phyloP scores from a whole-genome alignment of 192 early-diverging fungal genomes.

The Coemansia sp. region DNA sequence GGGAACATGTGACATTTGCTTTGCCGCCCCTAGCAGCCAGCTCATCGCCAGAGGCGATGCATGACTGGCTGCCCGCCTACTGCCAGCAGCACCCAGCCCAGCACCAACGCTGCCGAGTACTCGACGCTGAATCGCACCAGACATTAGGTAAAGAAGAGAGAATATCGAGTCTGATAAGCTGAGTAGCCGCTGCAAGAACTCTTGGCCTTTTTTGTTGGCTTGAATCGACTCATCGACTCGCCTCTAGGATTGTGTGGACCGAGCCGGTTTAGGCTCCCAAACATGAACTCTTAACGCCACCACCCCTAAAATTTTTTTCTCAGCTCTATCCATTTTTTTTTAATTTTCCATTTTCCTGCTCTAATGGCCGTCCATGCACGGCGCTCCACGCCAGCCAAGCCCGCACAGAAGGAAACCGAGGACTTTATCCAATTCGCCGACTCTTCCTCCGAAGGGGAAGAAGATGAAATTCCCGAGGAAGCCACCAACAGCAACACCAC shows the following conservation, averaged over 20 bases:
- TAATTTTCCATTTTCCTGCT: background rate
- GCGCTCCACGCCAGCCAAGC: too few relatives aligned
- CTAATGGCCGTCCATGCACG: background rate
- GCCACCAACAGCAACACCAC: background rate
- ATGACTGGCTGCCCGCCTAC: conserved; percentile 33
- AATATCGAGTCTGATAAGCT: background rate
- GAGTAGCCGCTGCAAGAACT: too few relatives aligned
- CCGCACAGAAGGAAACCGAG: conserved; percentile 1
- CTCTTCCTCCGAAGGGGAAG: conserved; percentile 12
- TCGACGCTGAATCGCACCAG: background rate
- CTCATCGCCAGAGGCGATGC: conserved; percentile 20
- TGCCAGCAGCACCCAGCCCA: background rate
- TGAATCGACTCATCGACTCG: background rate
- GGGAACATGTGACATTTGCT: conserved; percentile 51
- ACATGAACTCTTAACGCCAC: too few relatives aligned
- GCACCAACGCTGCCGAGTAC: background rate
- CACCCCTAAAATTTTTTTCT: background rate
- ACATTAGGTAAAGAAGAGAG: background rate
- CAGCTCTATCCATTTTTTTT: background rate
- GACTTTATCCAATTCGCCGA: conserved; percentile 27
- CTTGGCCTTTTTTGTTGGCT: background rate
- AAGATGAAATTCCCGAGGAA: conserved; percentile 1
- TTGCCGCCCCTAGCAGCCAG: conserved; percentile 16
- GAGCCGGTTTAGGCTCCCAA: background rate
- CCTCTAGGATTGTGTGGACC: background rate